Percentiles rank a stretch among this genome's conserved stretches.
Evolutionary conservation across 2,329 filamentous ascomycete genomes (phyloP).

Genomic region (Aspergillus quadricinctus): DNA sequence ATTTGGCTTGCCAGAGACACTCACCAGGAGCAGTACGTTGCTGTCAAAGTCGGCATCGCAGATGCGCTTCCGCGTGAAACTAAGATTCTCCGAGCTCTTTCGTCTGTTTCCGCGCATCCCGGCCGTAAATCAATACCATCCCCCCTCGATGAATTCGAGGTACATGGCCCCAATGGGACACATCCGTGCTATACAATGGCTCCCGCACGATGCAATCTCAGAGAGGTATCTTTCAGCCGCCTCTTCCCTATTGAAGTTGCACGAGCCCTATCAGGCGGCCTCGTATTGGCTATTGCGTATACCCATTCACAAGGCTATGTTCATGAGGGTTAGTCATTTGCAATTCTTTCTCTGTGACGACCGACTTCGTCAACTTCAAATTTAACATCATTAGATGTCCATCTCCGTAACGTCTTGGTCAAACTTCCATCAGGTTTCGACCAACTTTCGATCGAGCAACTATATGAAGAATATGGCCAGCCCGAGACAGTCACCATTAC

Average conservation of each 20-base stretch:
- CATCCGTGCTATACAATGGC: conserved; percentile 23
- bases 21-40: conserved; percentile 20
- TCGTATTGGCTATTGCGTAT: conserved; percentile 14
- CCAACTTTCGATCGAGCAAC: conserved; percentile 21
- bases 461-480: conserved; percentile 29
- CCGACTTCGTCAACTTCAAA: background rate
- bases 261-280: conserved; percentile 21
- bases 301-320: conserved; percentile 23
- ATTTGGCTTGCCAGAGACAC: conserved; percentile 39
- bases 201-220: conserved; percentile 21
- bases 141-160: conserved; percentile 20
- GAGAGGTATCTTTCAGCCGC: conserved; percentile 19
- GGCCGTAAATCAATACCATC: conserved; percentile 6
- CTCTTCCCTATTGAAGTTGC: conserved; percentile 25
- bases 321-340: conserved; percentile 17
- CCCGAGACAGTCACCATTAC: conserved; percentile 25
- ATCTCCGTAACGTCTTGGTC: background rate
- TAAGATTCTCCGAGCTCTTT: conserved; percentile 8
- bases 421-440: background rate
- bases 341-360: background rate
- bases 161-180: conserved; percentile 22
- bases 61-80: conserved; percentile 11
- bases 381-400: background rate
- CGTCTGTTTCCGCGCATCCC: conserved; percentile 3
- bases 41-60: conserved; percentile 22